Base-by-base conservation (phyloP, 2,329 filamentous ascomycete species). In the Parastagonospora avenae region DNA sequence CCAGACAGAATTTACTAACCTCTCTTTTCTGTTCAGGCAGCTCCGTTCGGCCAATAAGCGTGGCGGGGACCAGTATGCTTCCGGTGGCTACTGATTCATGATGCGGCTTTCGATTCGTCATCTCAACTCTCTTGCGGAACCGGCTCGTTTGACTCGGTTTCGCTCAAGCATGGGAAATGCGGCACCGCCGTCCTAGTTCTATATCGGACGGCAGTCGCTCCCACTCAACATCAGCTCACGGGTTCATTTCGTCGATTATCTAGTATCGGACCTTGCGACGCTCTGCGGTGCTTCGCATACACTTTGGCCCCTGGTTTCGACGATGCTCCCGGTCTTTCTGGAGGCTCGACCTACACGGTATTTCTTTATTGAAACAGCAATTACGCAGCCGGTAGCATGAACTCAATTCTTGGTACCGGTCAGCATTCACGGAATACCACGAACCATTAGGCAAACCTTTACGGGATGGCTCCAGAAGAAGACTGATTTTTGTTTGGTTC, bases 21-120 rank as follows among this genome's bases (percentile, higher is more conserved):
- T 72, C 59, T 70, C 63, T 71, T 68, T 60, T 60, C 62, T 59
- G 61, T 64, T 70, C 73, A 80, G 78, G 78, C 76, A 79, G 75
- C 76, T 80, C 71, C 77, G 78, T 70, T 79, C 77, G 54, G 77
- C 77, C 63, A 80, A 80, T 62, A 79, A 80, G 74, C 77, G 77
- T 72, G 76, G 76, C 64, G 68, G 63, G 64, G 77, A 79, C 67
- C 76, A 79, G 69, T 76, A 76, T 66, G 70, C 71, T 65, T 74
- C 76, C 70, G 74, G 72, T 63, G 73, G 73, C 69, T 80, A 78
- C 76, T 80, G 77, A 80, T 76, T 63, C 67, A 64, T 70, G 63
- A 72, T 71, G 65, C 64, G 68, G 64, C 66, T 68, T 67, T 71
- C 63, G 66, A 67, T 69, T 72, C 70, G 74, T 68, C 73, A 71